Evolutionary conservation across 192 early-diverging fungal genomes (phyloP).

Genomic region (Coemansia sp.): DNA sequence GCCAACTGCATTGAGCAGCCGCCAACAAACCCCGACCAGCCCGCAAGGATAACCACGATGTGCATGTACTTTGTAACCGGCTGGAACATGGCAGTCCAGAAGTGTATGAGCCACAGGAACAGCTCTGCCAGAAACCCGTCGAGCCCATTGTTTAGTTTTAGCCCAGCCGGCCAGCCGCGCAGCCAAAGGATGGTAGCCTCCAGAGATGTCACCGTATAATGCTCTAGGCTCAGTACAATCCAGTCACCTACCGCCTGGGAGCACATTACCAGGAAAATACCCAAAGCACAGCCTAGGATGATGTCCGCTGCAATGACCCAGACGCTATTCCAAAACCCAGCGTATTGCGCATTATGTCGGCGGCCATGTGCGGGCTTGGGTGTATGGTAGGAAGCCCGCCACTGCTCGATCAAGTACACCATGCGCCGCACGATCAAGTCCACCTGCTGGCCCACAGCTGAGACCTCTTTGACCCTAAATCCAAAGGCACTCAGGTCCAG

Average conservation of each 20-base stretch:
- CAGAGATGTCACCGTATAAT: constrained; percentile 68
- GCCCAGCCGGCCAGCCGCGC: constrained; percentile 86
- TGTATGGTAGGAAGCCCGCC: constrained; percentile 60
- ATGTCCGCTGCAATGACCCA: constrained; percentile 95
- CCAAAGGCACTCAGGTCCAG: constrained; percentile 62
- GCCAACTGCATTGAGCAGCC: constrained; percentile 85
- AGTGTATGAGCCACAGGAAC: constrained; percentile 80
- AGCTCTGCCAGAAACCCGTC: constrained; percentile 86
- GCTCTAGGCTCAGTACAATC: constrained; percentile 54
- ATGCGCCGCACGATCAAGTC: constrained; percentile 82
- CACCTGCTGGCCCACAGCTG: constrained; percentile 82
- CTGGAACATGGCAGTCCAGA: constrained; percentile 76
- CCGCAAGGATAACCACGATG: constrained; percentile 66
- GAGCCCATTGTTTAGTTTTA: constrained; percentile 93
- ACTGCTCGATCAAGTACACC: constrained; percentile 87
- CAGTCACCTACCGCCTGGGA: constrained; percentile 56
- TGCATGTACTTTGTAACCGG: constrained; percentile 54
- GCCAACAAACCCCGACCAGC: constrained; percentile 67
- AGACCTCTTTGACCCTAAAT: constrained; percentile 61
- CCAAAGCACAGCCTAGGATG: constrained; percentile 79
- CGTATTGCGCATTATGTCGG: constrained; percentile 40
- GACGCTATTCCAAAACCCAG: constrained; percentile 90
- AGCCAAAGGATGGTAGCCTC: constrained; percentile 84
- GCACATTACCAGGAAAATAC: constrained; percentile 67
- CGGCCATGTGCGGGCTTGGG: constrained; percentile 43